These are phyloP conservation scores for Castanospermum australe DNA, from an alignment of 306 rosid genomes.

Conservation along the genomic window DNA sequence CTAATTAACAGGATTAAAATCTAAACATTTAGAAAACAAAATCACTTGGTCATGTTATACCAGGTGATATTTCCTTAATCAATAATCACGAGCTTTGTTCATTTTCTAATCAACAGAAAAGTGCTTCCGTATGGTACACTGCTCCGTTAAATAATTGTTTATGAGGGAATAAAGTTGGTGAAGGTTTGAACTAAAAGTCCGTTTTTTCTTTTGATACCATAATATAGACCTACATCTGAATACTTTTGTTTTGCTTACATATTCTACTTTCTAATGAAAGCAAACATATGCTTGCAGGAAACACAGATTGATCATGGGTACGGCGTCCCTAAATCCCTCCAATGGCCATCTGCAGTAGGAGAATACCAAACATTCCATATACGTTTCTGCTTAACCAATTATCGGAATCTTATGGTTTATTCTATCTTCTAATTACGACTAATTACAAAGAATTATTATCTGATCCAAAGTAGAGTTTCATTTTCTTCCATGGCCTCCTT, in stretches of 20 bases:
- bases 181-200: background rate
- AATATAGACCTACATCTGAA: background rate
- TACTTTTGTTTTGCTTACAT: background rate
- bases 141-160: background rate
- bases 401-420: too few relatives aligned
- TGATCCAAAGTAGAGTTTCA: too few relatives aligned
- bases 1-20: too few relatives aligned
- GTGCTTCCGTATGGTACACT: background rate
- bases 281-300: background rate
- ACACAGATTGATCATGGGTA: too few relatives aligned
- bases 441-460: too few relatives aligned
- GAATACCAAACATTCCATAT: too few relatives aligned
- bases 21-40: too few relatives aligned
- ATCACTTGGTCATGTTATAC: background rate
- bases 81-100: background rate
- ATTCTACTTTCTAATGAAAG: background rate
- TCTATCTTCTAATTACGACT: too few relatives aligned
- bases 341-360: too few relatives aligned
- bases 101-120: background rate
- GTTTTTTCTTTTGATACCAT: background rate
- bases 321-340: too few relatives aligned
- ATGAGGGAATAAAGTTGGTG: background rate
- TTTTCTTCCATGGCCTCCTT: too few relatives aligned
- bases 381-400: too few relatives aligned
- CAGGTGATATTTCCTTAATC: background rate